Conservation (phyloP, 306 rosid genomes). For the Myrica gale region DNA sequence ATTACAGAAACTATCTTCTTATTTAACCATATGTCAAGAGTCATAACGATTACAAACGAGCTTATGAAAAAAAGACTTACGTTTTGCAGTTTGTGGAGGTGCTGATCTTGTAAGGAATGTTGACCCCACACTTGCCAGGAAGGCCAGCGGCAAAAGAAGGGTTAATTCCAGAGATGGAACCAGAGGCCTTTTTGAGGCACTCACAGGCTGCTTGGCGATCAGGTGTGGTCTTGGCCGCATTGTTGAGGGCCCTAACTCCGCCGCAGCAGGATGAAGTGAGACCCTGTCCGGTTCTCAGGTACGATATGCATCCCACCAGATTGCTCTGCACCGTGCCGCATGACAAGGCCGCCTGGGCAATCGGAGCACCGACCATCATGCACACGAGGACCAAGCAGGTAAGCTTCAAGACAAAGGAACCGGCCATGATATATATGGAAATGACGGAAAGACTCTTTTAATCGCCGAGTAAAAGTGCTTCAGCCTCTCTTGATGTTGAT, state of each 20-base stretch:
- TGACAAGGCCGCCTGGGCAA: conserved; percentile 32
- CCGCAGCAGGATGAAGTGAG: background rate
- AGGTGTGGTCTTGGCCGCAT: conserved; percentile 18
- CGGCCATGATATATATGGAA: conserved; percentile 21
- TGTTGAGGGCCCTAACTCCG: conserved; percentile 21
- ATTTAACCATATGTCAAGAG: background rate
- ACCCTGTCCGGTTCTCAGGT: background rate
- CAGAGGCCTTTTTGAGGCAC: conserved; percentile 44
- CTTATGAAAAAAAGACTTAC: background rate
- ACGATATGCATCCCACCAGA: conserved; percentile 4
- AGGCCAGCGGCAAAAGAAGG: conserved; percentile 13
- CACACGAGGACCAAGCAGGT: conserved; percentile 29
- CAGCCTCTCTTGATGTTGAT: background rate
- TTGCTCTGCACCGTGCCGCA: conserved; percentile 35
- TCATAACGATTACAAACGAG: background rate
- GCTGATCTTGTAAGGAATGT: conserved; percentile 69
- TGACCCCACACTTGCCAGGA: conserved; percentile 42
- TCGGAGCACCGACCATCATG: conserved; percentile 39
- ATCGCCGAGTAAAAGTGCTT: background rate
- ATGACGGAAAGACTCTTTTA: no score
- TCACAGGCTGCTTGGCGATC: conserved; percentile 39
- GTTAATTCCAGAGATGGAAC: background rate
- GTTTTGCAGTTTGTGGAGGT: conserved; percentile 50
- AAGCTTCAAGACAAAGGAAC: conserved; percentile 26
- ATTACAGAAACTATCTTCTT: background rate